Base-by-base conservation (phyloP, 805 yeast genomes). In the Candida orba region DNA sequence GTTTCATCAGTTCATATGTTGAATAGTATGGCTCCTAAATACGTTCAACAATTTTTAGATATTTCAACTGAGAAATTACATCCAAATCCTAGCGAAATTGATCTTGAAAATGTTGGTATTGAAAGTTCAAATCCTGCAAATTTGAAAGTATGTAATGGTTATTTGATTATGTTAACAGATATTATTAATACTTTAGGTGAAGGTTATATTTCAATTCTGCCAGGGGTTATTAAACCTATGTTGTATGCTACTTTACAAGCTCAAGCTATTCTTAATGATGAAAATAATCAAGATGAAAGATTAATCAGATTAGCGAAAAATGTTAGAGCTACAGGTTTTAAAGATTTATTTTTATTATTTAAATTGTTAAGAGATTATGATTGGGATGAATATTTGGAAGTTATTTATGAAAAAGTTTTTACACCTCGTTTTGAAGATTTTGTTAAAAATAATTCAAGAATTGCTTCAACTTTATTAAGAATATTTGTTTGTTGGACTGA, bases 361-460 rank as follows among this genome's bases (percentile, higher is more conserved):
- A 66, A 65, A 24, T 56, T 71, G 14, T 59, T 85, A 34, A 81
- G 80, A 8, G 71, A 67, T 0, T 70, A 69, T 42, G 61, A 74
- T 31, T 89, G 96, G 96, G 47, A 56, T 6, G 64, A 66, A 8
- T 72, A 72, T 49, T 69, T 76, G 17, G 65, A 66, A 13, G 52
- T 62, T 2, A 74, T 93, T 12, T 83, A 75, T 54, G 58, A 62
- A 4, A 57, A 66, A 22, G 67, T 88, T 20, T 66, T 91, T 13
- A 53, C 60, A 18, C 89, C 95, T 8, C 75, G 95, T 55, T 67
- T 93, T 52, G 67, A 48, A 1, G 67, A 72, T 12, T 91, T 91
- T 61, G 82, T 66, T 34, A 95, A 84, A 54, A 93, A 91, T 59
- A 67, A 83, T 29, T 95, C 88, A 57, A 88, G 84, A 54, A 81